Percentiles rank a stretch among this genome's conserved stretches.
phyloP scores from a whole-genome alignment of 2,329 filamentous ascomycete genomes.

The Aspergillus udagawae region DNA sequence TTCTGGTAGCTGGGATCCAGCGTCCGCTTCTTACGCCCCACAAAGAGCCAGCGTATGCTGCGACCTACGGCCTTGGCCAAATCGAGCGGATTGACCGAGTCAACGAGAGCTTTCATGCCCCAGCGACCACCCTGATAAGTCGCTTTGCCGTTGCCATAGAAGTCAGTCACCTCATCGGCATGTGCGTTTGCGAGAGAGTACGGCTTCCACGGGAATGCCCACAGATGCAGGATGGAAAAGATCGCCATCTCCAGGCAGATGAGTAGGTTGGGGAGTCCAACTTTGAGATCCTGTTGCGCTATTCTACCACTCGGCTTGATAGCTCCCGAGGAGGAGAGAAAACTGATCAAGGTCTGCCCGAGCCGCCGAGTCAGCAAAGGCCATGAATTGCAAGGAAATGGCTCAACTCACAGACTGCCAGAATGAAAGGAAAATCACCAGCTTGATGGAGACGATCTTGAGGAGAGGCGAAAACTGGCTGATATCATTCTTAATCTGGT shows the following conservation, averaged over 20 bases:
- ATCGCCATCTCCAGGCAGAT: conserved; percentile 82
- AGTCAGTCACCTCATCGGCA: conserved; percentile 40
- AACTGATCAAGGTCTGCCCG: conserved; percentile 52
- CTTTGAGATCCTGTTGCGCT: conserved; percentile 70
- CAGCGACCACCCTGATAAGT: conserved; percentile 61
- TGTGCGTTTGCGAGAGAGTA: conserved; percentile 56
- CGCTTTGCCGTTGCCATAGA: conserved; percentile 43
- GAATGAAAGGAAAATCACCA: conserved; percentile 87
- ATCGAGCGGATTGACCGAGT: conserved; percentile 79
- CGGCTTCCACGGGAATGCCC: conserved; percentile 72
- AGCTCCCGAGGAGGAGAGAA: conserved; percentile 59
- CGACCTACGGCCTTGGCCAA: conserved; percentile 74
- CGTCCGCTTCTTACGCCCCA: conserved; percentile 57
- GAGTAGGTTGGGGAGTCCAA: conserved; percentile 73
- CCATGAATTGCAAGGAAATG: background rate
- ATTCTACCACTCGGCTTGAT: conserved; percentile 61
- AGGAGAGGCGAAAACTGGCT: conserved; percentile 67
- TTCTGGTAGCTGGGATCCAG: conserved; percentile 38
- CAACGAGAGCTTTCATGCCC: conserved; percentile 61
- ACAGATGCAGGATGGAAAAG: conserved; percentile 74
- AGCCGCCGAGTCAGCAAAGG: background rate
- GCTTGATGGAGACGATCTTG: conserved; percentile 81
- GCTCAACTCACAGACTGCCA: conserved; percentile 62
- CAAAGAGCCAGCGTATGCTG: conserved; percentile 74
- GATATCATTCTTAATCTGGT: conserved; percentile 68